Evolutionary conservation across 2,329 filamentous ascomycete species (phyloP).

Genomic region (Emericellopsis atlantica): DNA sequence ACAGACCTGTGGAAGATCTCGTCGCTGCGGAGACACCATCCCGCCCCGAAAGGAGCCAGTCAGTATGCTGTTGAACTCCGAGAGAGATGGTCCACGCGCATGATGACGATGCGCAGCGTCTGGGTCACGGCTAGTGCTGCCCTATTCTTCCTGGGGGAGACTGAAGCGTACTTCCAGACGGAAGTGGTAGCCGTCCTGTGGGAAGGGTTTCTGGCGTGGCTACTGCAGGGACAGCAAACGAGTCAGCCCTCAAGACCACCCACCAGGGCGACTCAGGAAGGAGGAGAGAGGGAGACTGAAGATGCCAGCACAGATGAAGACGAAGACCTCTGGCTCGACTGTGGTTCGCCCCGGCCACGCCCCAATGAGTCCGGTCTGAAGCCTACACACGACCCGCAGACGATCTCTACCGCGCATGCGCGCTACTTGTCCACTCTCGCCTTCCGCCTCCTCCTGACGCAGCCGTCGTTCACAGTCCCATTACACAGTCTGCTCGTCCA

Average conservation of each 20-base stretch:
- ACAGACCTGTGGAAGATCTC: constrained; percentile 81
- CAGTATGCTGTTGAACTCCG: constrained; percentile 49
- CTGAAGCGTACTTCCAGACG: constrained; percentile 78
- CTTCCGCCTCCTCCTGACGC: constrained; percentile 54
- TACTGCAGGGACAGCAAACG: constrained; percentile 17
- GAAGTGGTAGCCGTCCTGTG: constrained; percentile 77
- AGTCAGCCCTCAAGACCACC: no score
- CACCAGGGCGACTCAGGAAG: no score
- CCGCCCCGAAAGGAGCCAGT: constrained; percentile 51
- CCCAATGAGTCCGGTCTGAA: not conserved
- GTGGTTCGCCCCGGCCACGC: constrained; percentile 7
- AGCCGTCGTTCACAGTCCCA: constrained; percentile 47
- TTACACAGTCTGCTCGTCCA: constrained; percentile 57
- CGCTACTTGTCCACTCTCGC: constrained; percentile 60
- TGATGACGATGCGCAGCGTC: constrained; percentile 59
- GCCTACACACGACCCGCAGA: constrained; percentile 63
- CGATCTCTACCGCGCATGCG: constrained; percentile 67
- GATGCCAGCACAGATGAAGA: constrained; percentile 4
- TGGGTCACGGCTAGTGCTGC: constrained; percentile 87
- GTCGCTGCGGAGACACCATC: constrained; percentile 63
- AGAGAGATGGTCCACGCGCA: constrained; percentile 48
- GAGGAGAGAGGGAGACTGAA: no score
- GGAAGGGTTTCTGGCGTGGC: constrained; percentile 67
- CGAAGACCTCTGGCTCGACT: constrained; percentile 16
- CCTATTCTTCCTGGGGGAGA: constrained; percentile 80